Percentiles rank a stretch among this genome's conserved stretches.
phyloP scores from a whole-genome alignment of 2,329 filamentous ascomycete species.

The Neospermospora avenae region DNA sequence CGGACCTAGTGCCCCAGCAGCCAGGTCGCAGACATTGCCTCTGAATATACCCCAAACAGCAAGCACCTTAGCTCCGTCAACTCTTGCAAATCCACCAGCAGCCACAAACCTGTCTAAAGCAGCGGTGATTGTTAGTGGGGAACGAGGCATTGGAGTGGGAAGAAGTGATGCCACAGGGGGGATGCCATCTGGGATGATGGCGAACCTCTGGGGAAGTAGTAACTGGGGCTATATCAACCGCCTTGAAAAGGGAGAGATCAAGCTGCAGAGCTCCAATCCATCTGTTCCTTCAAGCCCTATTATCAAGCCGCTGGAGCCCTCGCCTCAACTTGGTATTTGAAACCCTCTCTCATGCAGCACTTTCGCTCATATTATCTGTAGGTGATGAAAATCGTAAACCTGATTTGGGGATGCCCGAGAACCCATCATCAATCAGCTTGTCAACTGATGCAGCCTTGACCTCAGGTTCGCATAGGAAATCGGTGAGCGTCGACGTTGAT shows the following conservation, averaged over 20 bases:
- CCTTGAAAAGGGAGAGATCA: conserved; percentile 52
- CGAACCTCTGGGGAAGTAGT: conserved; percentile 89
- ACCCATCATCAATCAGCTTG: conserved; percentile 22
- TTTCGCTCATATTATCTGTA: background rate
- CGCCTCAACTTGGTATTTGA: conserved; percentile 22
- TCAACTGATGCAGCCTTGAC: conserved; percentile 24
- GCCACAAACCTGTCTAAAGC: conserved; percentile 83
- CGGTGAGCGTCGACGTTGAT: conserved; percentile 37
- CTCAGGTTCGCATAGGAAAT: conserved; percentile 28
- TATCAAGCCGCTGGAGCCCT: conserved; percentile 28
- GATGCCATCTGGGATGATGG: conserved; percentile 81
- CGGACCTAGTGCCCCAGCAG: conserved; percentile 29
- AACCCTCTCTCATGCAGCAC: background rate
- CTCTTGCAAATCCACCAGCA: conserved; percentile 77
- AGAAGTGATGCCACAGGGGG: conserved; percentile 58
- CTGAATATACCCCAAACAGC: conserved; percentile 39
- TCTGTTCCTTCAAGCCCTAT: conserved; percentile 29
- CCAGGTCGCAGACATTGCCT: conserved; percentile 37
- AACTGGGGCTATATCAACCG: conserved; percentile 72
- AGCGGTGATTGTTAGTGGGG: conserved; percentile 76
- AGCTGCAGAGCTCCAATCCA: conserved; percentile 21
- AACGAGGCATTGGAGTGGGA: conserved; percentile 65
- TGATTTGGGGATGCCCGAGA: conserved; percentile 21
- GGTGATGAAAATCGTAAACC: conserved; percentile 32
- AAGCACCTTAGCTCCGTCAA: conserved; percentile 76